A percentile compares a stretch with the other conserved stretches of the same genome.
Conservation (phyloP, 257 asterid genomes). For the Primulina tabacum region DNA sequence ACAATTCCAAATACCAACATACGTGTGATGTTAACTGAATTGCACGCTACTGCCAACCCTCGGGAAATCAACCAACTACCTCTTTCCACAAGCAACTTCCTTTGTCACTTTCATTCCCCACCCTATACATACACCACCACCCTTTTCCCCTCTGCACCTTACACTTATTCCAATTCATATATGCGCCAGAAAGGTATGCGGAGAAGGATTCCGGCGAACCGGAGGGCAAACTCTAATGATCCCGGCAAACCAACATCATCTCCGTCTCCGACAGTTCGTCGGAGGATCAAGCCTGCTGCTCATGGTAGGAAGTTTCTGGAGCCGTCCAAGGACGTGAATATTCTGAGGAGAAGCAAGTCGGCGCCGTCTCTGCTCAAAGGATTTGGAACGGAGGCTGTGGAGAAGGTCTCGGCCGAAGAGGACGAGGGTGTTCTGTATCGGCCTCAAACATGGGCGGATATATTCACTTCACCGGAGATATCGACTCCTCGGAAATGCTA, state of each 20-base stretch:
- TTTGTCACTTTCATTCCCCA: neutral
- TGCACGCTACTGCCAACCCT: neutral
- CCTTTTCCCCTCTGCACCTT: neutral
- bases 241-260: constrained; percentile 16
- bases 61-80: constrained; percentile 1
- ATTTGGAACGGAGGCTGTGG: constrained; percentile 4
- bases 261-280: constrained; percentile 13
- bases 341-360: constrained; percentile 41
- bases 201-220: constrained; percentile 41
- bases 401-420: constrained; percentile 16
- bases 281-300: constrained; percentile 20
- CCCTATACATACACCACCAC: neutral
- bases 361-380: constrained; percentile 37
- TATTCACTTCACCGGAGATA: constrained; percentile 37
- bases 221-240: constrained; percentile 29
- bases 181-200: constrained; percentile 37
- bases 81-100: constrained; percentile 6
- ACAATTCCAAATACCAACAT: too few species aligned
- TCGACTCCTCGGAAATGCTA: constrained; percentile 15
- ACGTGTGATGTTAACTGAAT: neutral
- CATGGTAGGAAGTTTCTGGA: constrained; percentile 9
- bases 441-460: constrained; percentile 44
- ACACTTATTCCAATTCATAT: neutral
- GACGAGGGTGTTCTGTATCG: constrained; percentile 38
- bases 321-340: constrained; percentile 17